Conservation (phyloP, 768 basidiomycete species). For the Mycena vulgaris region DNA sequence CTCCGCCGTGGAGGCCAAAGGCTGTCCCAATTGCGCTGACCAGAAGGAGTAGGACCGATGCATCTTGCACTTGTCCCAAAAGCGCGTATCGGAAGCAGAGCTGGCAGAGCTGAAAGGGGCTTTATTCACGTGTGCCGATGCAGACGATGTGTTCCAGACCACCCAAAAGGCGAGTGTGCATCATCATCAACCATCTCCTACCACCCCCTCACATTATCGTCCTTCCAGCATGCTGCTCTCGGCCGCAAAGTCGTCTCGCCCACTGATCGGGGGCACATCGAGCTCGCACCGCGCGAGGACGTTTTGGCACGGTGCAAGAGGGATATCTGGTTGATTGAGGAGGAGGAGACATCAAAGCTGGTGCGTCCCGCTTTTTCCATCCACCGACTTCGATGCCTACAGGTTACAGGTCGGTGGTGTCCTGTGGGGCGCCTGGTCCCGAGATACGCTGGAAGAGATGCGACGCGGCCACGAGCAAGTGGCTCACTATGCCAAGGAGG, state of each 20-base stretch:
- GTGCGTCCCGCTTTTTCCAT: neutral
- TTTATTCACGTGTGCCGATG: neutral
- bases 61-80: no score
- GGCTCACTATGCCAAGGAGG: neutral
- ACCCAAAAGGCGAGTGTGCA: neutral
- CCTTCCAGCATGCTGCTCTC: no score
- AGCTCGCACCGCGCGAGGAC: neutral
- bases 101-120: neutral
- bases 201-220: no score
- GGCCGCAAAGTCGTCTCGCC: neutral
- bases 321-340: neutral
- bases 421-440: neutral
- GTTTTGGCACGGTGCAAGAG: neutral
- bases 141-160: neutral
- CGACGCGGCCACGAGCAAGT: neutral
- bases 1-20: no score
- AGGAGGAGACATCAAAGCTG: neutral
- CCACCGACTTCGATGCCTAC: neutral
- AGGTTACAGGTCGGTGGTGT: neutral
- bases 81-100: no score
- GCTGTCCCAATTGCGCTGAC: no score
- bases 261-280: no score
- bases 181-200: no score
- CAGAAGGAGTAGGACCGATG: no score
- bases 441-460: neutral